Evolutionary conservation across 768 basidiomycete species (phyloP).

Genomic region (Dendrothele bispora): DNA sequence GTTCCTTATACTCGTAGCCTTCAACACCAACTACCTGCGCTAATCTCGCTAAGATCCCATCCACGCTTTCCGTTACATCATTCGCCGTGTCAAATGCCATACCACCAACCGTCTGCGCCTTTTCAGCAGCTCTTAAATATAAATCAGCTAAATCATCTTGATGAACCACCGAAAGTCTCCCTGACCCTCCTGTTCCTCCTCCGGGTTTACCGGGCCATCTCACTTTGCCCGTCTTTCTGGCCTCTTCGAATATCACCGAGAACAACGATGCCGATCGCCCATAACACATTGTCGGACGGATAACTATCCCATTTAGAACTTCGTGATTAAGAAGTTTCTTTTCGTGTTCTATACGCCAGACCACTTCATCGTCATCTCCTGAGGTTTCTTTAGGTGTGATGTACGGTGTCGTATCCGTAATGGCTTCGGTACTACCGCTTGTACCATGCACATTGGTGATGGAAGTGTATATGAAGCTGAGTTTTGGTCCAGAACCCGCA

Average conservation of each 20-base stretch:
- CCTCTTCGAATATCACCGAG: constrained; percentile 27
- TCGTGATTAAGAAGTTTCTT: constrained; percentile 26
- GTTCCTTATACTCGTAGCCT: constrained; percentile 33
- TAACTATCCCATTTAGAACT: constrained; percentile 41
- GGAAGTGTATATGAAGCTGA: constrained; percentile 45
- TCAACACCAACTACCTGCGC: constrained; percentile 36
- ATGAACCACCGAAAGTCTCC: constrained; percentile 35
- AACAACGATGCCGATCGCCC: constrained; percentile 40
- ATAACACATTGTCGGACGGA: constrained; percentile 44
- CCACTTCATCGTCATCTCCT: no score
- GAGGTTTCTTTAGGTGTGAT: constrained; percentile 19
- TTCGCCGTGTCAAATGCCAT: constrained; percentile 42
- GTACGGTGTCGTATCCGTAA: constrained; percentile 35
- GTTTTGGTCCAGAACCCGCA: constrained; percentile 30
- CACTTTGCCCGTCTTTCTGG: constrained; percentile 23
- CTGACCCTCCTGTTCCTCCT: no score
- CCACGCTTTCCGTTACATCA: constrained; percentile 36
- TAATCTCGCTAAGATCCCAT: constrained; percentile 38
- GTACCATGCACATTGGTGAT: constrained; percentile 47
- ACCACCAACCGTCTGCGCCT: constrained; percentile 33
- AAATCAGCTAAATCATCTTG: constrained; percentile 46
- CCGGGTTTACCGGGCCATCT: constrained; percentile 34
- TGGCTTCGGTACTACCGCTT: constrained; percentile 22
- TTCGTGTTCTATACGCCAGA: constrained; percentile 35
- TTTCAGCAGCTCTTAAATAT: constrained; percentile 39